These are phyloP conservation scores for Penium margaritaceum DNA, from an alignment of 139 green algal species.

Conservation along the genomic window DNA sequence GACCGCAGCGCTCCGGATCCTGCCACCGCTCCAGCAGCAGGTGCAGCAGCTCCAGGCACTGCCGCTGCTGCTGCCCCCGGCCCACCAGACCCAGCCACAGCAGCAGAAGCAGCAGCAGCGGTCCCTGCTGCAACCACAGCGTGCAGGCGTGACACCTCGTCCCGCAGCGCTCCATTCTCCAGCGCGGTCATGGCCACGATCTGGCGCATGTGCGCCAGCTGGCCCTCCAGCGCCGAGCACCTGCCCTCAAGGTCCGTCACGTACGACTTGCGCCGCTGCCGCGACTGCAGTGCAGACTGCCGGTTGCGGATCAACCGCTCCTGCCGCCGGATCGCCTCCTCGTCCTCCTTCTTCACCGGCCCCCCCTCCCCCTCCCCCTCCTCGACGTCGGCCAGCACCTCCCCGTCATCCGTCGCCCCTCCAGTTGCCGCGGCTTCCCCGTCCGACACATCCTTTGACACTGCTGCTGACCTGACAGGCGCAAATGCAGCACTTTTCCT, in stretches of 20 bases:
- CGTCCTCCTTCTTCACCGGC: neutral
- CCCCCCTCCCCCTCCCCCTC: neutral
- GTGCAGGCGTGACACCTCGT: slow-evolving; percentile 20
- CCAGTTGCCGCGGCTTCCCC: neutral
- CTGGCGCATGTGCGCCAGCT: slow-evolving; percentile 15
- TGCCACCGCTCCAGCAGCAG: slow-evolving; percentile 5
- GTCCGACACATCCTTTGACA: neutral
- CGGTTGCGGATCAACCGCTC: slow-evolving; percentile 34
- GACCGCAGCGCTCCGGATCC: too few relatives aligned
- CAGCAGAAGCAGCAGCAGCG: neutral
- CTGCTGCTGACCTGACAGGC: neutral
- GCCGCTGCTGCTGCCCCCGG: neutral
- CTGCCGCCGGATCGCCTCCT: neutral
- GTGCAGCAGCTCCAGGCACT: neutral
- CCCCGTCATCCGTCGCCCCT: neutral
- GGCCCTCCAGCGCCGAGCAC: slow-evolving; percentile 18
- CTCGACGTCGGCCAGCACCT: too few relatives aligned
- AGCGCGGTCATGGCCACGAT: slow-evolving; percentile 4
- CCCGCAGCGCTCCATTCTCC: slow-evolving; percentile 19
- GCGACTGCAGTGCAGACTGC: slow-evolving; percentile 25
- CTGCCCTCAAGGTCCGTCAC: slow-evolving; percentile 26
- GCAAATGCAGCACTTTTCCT: neutral
- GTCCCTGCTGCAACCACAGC: neutral
- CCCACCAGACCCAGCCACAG: neutral
- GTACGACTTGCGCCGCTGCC: slow-evolving; percentile 20